Percentiles rank a stretch among this genome's conserved stretches.
Evolutionary conservation across 2,329 filamentous ascomycete genomes (phyloP).

Genomic region (Huntiella moniliformis): DNA sequence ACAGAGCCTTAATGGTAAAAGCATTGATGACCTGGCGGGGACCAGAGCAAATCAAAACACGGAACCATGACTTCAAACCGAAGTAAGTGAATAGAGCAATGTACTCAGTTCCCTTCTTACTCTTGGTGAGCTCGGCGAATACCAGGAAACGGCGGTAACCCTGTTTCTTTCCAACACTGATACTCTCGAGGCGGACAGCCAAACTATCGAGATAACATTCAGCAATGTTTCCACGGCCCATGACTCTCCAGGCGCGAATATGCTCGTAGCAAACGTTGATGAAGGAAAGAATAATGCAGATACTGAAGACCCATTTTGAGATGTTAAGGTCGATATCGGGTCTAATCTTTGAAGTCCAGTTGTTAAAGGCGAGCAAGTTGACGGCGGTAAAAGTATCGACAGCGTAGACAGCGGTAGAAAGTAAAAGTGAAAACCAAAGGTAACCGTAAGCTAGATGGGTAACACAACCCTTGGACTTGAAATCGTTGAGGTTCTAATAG

Average conservation of each 20-base stretch:
- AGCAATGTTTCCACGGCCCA: conserved; percentile 68
- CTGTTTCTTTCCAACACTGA: conserved; percentile 45
- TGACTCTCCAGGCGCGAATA: conserved; percentile 60
- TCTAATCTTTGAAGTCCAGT: conserved; percentile 69
- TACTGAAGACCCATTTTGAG: conserved; percentile 87
- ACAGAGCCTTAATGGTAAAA: conserved; percentile 71
- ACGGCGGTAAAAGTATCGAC: conserved; percentile 88
- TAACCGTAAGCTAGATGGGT: conserved; percentile 66
- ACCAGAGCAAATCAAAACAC: conserved; percentile 76
- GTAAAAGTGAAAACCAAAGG: conserved; percentile 59
- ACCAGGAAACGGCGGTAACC: conserved; percentile 87
- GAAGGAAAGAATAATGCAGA: conserved; percentile 81
- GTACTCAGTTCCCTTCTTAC: conserved; percentile 78
- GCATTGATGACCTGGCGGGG: conserved; percentile 84
- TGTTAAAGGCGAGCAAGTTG: conserved; percentile 74
- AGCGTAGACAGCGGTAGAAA: conserved; percentile 69
- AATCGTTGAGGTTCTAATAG: conserved; percentile 41
- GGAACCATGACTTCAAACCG: conserved; percentile 61
- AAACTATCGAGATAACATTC: conserved; percentile 82
- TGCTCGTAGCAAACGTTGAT: conserved; percentile 66
- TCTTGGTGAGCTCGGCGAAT: conserved; percentile 77
- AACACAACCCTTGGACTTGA: conserved; percentile 64
- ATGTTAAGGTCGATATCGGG: conserved; percentile 59
- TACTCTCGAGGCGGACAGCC: conserved; percentile 67
- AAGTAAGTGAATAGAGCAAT: conserved; percentile 85